Percentiles rank a stretch among this genome's conserved stretches.
Conservation (phyloP, 805 yeast species). For the Groenewaldozyma tartarivorans region DNA sequence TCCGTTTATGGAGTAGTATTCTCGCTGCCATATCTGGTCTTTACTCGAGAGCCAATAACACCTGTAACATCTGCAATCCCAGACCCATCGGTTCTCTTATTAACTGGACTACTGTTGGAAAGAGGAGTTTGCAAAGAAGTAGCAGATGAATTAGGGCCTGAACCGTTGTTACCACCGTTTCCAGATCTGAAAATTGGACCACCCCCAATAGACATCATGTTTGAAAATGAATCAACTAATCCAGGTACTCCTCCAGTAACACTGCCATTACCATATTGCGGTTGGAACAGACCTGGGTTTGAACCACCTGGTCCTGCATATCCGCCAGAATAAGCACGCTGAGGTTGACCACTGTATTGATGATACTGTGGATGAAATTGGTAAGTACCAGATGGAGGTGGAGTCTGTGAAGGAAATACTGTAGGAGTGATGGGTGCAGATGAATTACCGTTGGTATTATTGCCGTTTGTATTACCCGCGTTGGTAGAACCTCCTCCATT, state of each 20-base stretch:
- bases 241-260: constrained; percentile 4
- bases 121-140: background rate
- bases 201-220: constrained; percentile 15
- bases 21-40: no score
- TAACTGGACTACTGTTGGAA: constrained; percentile 9
- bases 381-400: constrained; percentile 1
- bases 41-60: constrained; percentile 17
- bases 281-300: no score
- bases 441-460: constrained; percentile 6
- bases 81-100: no score
- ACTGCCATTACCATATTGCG: background rate
- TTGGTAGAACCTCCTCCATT: constrained; percentile 19
- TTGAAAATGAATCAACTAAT: constrained; percentile 16
- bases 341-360: constrained; percentile 4
- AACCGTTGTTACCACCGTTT: no score
- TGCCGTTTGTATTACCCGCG: constrained; percentile 9
- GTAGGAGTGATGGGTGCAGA: background rate
- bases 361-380: constrained; percentile 6
- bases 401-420: constrained; percentile 3
- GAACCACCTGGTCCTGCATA: no score
- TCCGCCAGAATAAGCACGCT: no score
- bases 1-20: no score
- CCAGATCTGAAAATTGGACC: constrained; percentile 6
- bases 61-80: constrained; percentile 15
- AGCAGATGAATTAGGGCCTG: no score